Evolutionary conservation across 306 rosid genomes (phyloP), one percentile per base, ranked within the genome.

Genomic region (Sindora glabra): DNA sequence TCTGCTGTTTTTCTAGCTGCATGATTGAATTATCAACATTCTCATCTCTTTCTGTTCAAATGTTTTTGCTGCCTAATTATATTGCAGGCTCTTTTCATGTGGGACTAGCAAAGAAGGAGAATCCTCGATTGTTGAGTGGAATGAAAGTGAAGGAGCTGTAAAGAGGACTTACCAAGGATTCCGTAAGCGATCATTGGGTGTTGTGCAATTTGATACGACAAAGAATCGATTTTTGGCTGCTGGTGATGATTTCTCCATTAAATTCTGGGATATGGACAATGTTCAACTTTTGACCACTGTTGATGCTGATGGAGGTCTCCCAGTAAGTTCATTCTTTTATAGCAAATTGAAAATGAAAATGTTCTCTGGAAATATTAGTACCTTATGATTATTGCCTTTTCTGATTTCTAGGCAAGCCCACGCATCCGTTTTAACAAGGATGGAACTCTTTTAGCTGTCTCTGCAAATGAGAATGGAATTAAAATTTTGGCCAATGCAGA

Each of bases 231-330:
- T 81, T 79, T 89, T 92, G 82, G 95, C 85, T 48, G 96, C 92
- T 15, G 98, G 98, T 12, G 94, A 92, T 80, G 98, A 92, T 67
- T 92, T 80, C 86, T 81, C 90, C 51, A 86, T 92, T 58, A 92
- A 92, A 73, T 88, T 92, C 61, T 92, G 98, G 98, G 98, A 92
- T 67, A 92, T 92, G 96, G 98, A 92, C 76, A 86, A 81, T 45
- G 44, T 76, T 65, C 96, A 86, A 58, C 94, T 86, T 70, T 72
- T 92, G 70, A 72, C 88, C 0, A 80, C 89, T 23, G 83, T 84
- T 65, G 98, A 92, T 46, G 98, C 96, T 59, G 98, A 89, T 24
- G 98, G 98, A 50, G 98, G 95, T 62, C 90, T 92, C 21, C 95
- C 95, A 36, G 98, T 92, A 75, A 73, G 98, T 81, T 69, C 54